phyloP scores from a whole-genome alignment of 2,329 filamentous ascomycete genomes.

The Scortechinia acanthostroma region DNA sequence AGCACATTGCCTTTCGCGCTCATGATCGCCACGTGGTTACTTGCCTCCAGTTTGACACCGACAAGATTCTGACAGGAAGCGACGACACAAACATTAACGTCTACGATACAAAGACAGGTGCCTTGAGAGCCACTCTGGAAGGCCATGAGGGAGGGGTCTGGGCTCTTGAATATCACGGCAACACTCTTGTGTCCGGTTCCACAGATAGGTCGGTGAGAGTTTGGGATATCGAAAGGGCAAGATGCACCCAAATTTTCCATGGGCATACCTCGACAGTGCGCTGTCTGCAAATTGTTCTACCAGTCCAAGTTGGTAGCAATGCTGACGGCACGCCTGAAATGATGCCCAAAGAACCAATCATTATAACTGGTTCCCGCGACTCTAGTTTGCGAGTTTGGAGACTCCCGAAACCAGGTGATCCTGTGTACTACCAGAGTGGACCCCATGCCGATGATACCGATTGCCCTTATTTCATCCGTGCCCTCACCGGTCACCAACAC shows the following conservation, averaged over 20 bases:
- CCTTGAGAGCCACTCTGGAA: constrained; percentile 73
- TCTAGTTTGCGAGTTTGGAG: constrained; percentile 92
- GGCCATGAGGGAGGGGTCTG: constrained; percentile 96
- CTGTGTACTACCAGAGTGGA: constrained; percentile 71
- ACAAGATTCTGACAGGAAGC: constrained; percentile 95
- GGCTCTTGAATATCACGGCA: constrained; percentile 93
- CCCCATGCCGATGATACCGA: constrained; percentile 69
- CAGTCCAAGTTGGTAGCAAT: constrained; percentile 67
- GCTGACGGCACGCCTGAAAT: constrained; percentile 70
- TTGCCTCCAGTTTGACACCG: constrained; percentile 92
- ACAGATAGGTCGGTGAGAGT: constrained; percentile 98
- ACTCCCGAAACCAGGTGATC: constrained; percentile 73
- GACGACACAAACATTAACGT: constrained; percentile 97
- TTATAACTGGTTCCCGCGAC: constrained; percentile 94
- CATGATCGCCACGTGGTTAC: constrained; percentile 95
- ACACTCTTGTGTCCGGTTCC: constrained; percentile 88
- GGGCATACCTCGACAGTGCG: constrained; percentile 96
- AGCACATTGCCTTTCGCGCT: constrained; percentile 91
- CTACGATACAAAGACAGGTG: constrained; percentile 92
- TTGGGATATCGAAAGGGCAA: constrained; percentile 91
- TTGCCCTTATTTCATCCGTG: constrained; percentile 90
- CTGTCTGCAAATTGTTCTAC: constrained; percentile 89
- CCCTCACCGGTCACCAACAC: constrained; percentile 78
- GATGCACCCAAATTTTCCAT: constrained; percentile 91
- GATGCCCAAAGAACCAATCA: constrained; percentile 88